phyloP scores from a whole-genome alignment of 176 grass and related monocot genomes.

The Phoenix dactylifera region DNA sequence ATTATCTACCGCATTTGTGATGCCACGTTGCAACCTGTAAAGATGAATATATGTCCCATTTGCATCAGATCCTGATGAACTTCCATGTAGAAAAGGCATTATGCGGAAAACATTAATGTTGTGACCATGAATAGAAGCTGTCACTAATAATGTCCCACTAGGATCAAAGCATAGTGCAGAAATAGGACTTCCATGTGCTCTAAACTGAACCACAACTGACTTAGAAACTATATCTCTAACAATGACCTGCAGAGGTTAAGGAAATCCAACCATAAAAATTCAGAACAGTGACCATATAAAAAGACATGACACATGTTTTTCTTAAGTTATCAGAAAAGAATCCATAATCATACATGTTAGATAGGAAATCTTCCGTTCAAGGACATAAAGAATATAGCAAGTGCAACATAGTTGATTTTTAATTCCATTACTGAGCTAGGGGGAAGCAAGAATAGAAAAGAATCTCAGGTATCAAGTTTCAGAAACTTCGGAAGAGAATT shows the following conservation, averaged over 20 bases:
- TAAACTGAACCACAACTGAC: slow-evolving; percentile 81
- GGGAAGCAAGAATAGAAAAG: no score
- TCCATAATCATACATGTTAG: no score
- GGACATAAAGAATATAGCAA: no score
- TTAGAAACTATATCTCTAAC: slow-evolving; percentile 89
- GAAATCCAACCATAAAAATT: slow-evolving; percentile 11
- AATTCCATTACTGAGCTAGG: no score
- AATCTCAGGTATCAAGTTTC: no score
- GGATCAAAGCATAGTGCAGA: slow-evolving; percentile 95
- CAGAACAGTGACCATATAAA: no score
- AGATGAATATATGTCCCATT: slow-evolving; percentile 70
- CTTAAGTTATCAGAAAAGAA: no score
- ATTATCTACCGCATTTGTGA: slow-evolving; percentile 74
- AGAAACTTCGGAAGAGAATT: not conserved
- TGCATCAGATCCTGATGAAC: slow-evolving; percentile 40
- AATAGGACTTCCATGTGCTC: slow-evolving; percentile 88
- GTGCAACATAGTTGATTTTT: no score
- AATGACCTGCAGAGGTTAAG: slow-evolving; percentile 54
- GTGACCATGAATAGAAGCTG: slow-evolving; percentile 82
- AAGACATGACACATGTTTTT: no score
- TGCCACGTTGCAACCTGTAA: slow-evolving; percentile 85
- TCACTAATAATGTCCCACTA: slow-evolving; percentile 89
- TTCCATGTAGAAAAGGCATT: slow-evolving; percentile 51
- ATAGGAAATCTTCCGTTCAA: no score
- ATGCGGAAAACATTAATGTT: slow-evolving; percentile 91